Evolutionary conservation across 208 protist genomes (phyloP).

Genomic region (Crithidia bombi): DNA sequence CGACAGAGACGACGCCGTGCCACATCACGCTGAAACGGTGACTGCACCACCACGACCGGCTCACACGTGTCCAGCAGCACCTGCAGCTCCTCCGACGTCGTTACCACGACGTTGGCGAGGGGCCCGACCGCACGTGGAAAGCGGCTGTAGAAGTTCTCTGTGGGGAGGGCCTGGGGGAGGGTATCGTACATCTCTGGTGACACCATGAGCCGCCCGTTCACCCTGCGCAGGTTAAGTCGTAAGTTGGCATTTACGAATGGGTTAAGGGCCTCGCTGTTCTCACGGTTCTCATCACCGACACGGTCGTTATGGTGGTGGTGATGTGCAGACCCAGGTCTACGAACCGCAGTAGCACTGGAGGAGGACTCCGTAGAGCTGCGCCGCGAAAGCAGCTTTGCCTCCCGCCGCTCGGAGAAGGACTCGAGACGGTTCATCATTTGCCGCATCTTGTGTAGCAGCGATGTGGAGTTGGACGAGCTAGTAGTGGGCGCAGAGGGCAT

Average conservation of each 20-base stretch:
- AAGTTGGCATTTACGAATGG: neutral
- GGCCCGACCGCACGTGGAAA: constrained; percentile 13
- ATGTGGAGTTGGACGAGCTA: neutral
- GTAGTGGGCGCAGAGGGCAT: neutral
- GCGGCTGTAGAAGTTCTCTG: constrained; percentile 5
- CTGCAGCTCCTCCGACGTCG: constrained; percentile 3
- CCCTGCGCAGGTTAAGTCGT: neutral
- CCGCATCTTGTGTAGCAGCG: neutral
- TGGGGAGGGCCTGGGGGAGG: constrained; percentile 2
- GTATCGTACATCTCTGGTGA: neutral
- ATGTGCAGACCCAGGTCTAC: neutral
- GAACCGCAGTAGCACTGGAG: neutral
- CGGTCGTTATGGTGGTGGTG: neutral
- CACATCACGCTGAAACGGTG: neutral
- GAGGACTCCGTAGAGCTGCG: neutral
- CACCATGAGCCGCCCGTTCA: neutral
- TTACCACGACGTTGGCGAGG: constrained; percentile 7
- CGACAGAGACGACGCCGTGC: neutral
- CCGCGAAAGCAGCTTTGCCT: neutral
- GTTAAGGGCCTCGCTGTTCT: neutral
- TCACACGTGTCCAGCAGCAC: neutral
- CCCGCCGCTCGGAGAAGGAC: neutral
- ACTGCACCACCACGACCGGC: neutral
- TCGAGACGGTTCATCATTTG: neutral
- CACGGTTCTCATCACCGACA: neutral